Evolutionary conservation across 495 filamentous ascomycete species (phyloP).

Genomic region (Darksidea phi): DNA sequence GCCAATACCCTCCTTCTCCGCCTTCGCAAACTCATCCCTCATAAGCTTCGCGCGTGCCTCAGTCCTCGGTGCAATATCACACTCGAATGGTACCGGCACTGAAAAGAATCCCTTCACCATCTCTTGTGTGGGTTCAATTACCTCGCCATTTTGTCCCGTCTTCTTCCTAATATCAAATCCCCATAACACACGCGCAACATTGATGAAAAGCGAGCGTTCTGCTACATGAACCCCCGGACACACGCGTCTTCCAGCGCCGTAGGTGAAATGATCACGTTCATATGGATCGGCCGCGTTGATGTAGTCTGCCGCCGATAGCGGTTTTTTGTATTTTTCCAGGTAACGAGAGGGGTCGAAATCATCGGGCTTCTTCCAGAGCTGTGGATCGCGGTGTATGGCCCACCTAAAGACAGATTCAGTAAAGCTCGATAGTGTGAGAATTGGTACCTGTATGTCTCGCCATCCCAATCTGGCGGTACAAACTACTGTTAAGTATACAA

Average conservation of each 20-base stretch:
- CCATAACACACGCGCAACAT: conserved; percentile 30
- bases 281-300: conserved; percentile 27
- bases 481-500: no score
- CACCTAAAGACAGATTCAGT: conserved; percentile 5
- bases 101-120: conserved; percentile 44
- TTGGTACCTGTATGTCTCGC: no score
- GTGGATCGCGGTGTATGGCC: conserved; percentile 32
- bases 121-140: conserved; percentile 29
- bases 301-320: conserved; percentile 27
- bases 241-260: conserved; percentile 29
- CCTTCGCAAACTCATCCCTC: conserved; percentile 24
- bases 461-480: no score
- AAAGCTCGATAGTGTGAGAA: no score
- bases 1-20: conserved; percentile 29
- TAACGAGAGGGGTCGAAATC: conserved; percentile 34
- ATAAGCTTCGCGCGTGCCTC: conserved; percentile 40
- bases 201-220: conserved; percentile 32
- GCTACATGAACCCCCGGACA: conserved; percentile 36
- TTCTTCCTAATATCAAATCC: conserved; percentile 34
- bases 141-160: conserved; percentile 19
- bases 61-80: conserved; percentile 41
- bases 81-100: conserved; percentile 42
- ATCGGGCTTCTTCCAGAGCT: conserved; percentile 25
- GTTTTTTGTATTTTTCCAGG: conserved; percentile 9
- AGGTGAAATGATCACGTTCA: conserved; percentile 34